These are phyloP conservation scores for Capsella bursapastoris DNA, from an alignment of 345 rosid genomes.

Conservation along the genomic window DNA sequence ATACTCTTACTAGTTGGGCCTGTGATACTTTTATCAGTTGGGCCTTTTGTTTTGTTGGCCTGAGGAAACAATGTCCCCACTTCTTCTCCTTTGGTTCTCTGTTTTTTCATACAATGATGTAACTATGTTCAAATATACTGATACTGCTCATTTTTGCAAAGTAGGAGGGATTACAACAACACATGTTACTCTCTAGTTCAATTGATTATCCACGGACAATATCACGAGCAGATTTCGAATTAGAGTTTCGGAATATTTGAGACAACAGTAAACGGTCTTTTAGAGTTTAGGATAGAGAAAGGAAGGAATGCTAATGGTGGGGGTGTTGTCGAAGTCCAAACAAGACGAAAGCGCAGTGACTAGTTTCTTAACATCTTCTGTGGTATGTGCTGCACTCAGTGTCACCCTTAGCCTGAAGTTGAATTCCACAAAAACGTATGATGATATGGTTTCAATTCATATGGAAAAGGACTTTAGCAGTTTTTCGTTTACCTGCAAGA, in stretches of 20 bases:
- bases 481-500: constrained; percentile 72
- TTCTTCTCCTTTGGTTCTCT: no score
- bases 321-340: constrained; percentile 54
- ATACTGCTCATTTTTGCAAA: not conserved
- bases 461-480: not conserved
- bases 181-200: not conserved
- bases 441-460: not conserved
- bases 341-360: constrained; percentile 59
- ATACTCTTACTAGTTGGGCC: not conserved
- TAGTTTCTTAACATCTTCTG: constrained; percentile 81
- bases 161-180: not conserved
- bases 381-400: constrained; percentile 71
- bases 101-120: not conserved
- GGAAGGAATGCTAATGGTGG: constrained; percentile 40
- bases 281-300: constrained; percentile 51
- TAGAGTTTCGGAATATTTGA: not conserved
- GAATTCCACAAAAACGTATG: not conserved
- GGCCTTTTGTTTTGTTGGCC: constrained; percentile 9
- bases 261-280: not conserved
- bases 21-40: not conserved
- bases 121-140: not conserved
- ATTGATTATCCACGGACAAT: not conserved
- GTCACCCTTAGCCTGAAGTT: constrained; percentile 74
- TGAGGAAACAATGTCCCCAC: not conserved
- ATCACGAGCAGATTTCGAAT: not conserved